Conservation (phyloP, 2,329 filamentous ascomycete genomes). For the Claviceps sp. region DNA sequence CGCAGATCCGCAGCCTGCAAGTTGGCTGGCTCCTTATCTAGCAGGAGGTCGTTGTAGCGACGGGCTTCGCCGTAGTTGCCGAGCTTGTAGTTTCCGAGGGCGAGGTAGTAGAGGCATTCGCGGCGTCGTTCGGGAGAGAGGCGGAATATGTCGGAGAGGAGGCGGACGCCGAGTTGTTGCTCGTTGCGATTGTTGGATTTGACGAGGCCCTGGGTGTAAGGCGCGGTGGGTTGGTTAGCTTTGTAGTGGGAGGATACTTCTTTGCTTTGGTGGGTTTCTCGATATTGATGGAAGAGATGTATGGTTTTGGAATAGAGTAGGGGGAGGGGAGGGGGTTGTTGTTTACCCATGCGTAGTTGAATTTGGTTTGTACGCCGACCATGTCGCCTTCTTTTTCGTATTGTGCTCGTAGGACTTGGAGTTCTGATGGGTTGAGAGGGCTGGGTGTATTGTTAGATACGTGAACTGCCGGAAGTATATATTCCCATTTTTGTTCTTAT, state of each 20-base stretch:
- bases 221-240: neutral
- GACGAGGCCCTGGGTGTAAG: slow-evolving; percentile 60
- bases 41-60: slow-evolving; percentile 82
- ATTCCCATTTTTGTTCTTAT: neutral
- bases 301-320: neutral
- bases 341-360: slow-evolving; percentile 95
- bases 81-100: slow-evolving; percentile 93
- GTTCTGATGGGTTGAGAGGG: slow-evolving; percentile 79
- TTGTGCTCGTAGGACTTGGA: slow-evolving; percentile 82
- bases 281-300: neutral
- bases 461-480: neutral
- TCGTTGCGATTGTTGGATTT: slow-evolving; percentile 77
- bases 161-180: slow-evolving; percentile 85
- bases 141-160: slow-evolving; percentile 94
- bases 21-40: slow-evolving; percentile 85
- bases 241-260: neutral
- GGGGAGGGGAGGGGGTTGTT: neutral
- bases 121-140: slow-evolving; percentile 81
- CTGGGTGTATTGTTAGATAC: slow-evolving; percentile 28
- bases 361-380: slow-evolving; percentile 94
- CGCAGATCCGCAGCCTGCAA: slow-evolving; percentile 80
- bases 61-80: slow-evolving; percentile 93
- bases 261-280: neutral
- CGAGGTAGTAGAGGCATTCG: slow-evolving; percentile 97
- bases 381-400: slow-evolving; percentile 97